Conservation (phyloP, 106 monocot genomes). For the Hemerocallis citrina region DNA sequence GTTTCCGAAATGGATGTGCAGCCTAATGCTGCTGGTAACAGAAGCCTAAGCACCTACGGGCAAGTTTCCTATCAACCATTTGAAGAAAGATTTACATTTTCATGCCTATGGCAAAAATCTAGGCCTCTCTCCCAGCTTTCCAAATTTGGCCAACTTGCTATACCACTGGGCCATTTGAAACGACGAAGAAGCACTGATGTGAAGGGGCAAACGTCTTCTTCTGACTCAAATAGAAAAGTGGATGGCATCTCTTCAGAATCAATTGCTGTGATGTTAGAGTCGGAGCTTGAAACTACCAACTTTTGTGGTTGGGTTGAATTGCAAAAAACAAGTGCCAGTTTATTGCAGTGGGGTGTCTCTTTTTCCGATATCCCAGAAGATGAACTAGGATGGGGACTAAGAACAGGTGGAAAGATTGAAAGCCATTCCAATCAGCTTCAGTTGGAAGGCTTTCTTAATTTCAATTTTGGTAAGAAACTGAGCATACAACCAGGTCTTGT, state of each 20-base stretch:
- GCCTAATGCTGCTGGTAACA: slow-evolving; percentile 1
- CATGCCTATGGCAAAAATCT: slow-evolving; percentile 42
- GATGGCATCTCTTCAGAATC: slow-evolving; percentile 22
- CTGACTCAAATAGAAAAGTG: not conserved
- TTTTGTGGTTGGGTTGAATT: slow-evolving; percentile 66
- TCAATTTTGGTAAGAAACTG: slow-evolving; percentile 44
- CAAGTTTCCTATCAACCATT: slow-evolving; percentile 48
- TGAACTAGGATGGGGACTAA: slow-evolving; percentile 79
- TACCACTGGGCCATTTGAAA: slow-evolving; percentile 23
- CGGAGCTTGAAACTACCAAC: slow-evolving; percentile 42
- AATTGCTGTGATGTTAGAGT: slow-evolving; percentile 55
- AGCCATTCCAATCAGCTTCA: slow-evolving; percentile 26
- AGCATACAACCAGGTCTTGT: slow-evolving; percentile 64
- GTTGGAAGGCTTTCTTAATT: slow-evolving; percentile 67
- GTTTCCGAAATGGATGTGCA: slow-evolving; percentile 18
- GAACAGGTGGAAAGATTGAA: slow-evolving; percentile 31
- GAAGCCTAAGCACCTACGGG: slow-evolving; percentile 36
- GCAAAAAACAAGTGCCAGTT: slow-evolving; percentile 22
- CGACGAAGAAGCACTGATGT: not conserved
- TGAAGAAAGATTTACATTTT: slow-evolving; percentile 46
- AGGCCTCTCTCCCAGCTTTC: slow-evolving; percentile 10
- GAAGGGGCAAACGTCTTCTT: slow-evolving; percentile 2
- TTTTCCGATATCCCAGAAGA: slow-evolving; percentile 60
- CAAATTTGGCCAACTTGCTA: slow-evolving; percentile 28
- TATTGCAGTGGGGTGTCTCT: slow-evolving; percentile 46